Evolutionary conservation across 805 yeast species (phyloP), one percentile per base, ranked within the genome.

Genomic region (Martiniozyma abietophila): DNA sequence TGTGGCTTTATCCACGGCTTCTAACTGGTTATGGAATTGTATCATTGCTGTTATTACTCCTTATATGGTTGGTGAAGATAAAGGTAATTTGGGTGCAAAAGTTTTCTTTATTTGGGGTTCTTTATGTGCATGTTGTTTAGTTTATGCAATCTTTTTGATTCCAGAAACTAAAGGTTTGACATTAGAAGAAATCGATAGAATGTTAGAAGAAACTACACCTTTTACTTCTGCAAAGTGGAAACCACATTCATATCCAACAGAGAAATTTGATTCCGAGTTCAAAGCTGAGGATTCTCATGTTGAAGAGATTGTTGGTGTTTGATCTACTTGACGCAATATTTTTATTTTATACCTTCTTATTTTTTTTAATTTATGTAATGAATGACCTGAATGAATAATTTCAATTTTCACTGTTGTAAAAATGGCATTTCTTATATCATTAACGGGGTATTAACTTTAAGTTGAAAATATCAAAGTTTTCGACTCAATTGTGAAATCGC

Each of bases 101-200:
- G 78, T 76, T 27, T 77, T 76, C 60, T 80, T 76, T 58, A 70
- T 80, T 29, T 80, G 85, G 82, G 86, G 85, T 58, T 41, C 54
- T 3, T 43, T 54, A 26, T 55, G 60, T 45, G 27, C 44, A 4
- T 35, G 46, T 49, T 65, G 73, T 34, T 57, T 76, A 53, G 64
- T 78, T 59, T 83, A 78, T 56, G 82, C 80, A 37, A 75, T 69
- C 67, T 74, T 82, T 66, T 67, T 67, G 47, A 75, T 83, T 39
- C 74, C 75, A 48, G 88, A 80, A 60, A 83, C 94, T 36, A 75
- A 74, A 62, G 94, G 92, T 38, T 69, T 82, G 49, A 69, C 82
- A 30, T 68, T 83, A 54, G 94, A 82, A 61, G 85, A 82, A 58
- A 83, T 82, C 41, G 86, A 81, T 53, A 53, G 54, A 49, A 54